Conservation (phyloP, 2,329 filamentous ascomycete genomes). For the Colletotrichum musae region DNA sequence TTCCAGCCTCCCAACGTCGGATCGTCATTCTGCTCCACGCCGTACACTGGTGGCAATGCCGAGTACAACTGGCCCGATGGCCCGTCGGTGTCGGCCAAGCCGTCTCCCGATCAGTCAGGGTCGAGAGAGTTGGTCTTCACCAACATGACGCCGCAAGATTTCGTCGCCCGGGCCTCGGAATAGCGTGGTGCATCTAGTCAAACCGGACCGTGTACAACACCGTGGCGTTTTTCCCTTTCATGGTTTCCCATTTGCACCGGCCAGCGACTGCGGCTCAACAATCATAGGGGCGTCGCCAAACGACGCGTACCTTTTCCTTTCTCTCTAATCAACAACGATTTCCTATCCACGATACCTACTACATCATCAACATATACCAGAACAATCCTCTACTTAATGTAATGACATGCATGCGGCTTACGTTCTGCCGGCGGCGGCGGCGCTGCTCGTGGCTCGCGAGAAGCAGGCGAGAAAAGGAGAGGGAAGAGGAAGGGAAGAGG, state of each 20-base stretch:
- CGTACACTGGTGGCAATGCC: slow-evolving; percentile 52
- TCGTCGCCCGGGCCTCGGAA: slow-evolving; percentile 29
- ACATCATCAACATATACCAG: slow-evolving; percentile 26
- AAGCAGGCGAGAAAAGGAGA: not conserved
- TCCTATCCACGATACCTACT: slow-evolving; percentile 35
- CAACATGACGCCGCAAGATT: slow-evolving; percentile 51
- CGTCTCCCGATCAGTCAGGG: slow-evolving; percentile 50
- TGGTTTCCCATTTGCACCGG: slow-evolving; percentile 21
- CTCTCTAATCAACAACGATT: slow-evolving; percentile 23
- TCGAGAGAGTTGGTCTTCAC: slow-evolving; percentile 52
- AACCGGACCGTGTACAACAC: slow-evolving; percentile 2
- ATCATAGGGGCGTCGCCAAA: slow-evolving; percentile 20
- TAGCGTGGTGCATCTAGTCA: slow-evolving; percentile 5
- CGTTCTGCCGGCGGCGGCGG: slow-evolving; percentile 38
- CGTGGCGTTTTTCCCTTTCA: slow-evolving; percentile 2
- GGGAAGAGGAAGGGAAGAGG: not conserved
- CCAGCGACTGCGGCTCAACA: slow-evolving; percentile 23
- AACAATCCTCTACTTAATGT: slow-evolving; percentile 40
- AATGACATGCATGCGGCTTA: slow-evolving; percentile 40
- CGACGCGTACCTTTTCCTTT: slow-evolving; percentile 10
- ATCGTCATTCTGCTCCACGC: slow-evolving; percentile 56
- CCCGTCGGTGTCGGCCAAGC: slow-evolving; percentile 50
- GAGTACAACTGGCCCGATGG: slow-evolving; percentile 69
- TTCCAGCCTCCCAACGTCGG: slow-evolving; percentile 59
- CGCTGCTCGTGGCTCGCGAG: slow-evolving; percentile 35